Evolutionary conservation across 257 asterid genomes (phyloP), one percentile per base, ranked within the genome.

Genomic region (Fraxinus cuspidata): DNA sequence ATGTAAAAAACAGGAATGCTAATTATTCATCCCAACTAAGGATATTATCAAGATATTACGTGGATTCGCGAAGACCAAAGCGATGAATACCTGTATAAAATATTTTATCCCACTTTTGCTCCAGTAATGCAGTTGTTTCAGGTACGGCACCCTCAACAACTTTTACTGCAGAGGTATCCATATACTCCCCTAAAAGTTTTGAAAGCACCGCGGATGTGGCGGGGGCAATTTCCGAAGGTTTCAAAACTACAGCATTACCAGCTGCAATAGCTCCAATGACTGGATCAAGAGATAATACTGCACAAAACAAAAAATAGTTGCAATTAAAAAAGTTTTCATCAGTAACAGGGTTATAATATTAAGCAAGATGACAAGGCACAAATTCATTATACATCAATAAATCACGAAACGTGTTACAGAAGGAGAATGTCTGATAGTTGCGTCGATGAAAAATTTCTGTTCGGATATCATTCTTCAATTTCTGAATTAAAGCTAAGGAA

Each of bases 181-280:
- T 84, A 67, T 90, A 94, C 74, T 85, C 79, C 42, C 87, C 89
- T 19, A 94, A 73, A 75, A 94, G 95, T 73, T 87, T 88, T 11
- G 93, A 81, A 15, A 92, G 91, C 72, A 90, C 58, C 1, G 91
- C 80, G 0, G 96, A 90, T 34, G 93, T 86, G 42, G 94, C 97
- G 0, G 88, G 85, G 71, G 92, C 88, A 8, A 84, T 77, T 79
- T 88, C 92, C 0, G 92, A 88, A 42, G 90, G 95, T 87, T 94
- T 94, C 85, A 94, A 76, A 35, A 94, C 96, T 40, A 94, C 96
- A n/a, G 89, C 87, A 79, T 94, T 94, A n/a, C 98, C 98, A 70
- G 97, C 97, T 44, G 98, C 92, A 53, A 94, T 84, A 25, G 98
- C 98, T 79, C 97, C 97, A 16, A 92, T 81, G 72, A 92, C 84